Evolutionary conservation across 192 early-diverging fungal species (phyloP).

Genomic region (Chytriomyces sp.): DNA sequence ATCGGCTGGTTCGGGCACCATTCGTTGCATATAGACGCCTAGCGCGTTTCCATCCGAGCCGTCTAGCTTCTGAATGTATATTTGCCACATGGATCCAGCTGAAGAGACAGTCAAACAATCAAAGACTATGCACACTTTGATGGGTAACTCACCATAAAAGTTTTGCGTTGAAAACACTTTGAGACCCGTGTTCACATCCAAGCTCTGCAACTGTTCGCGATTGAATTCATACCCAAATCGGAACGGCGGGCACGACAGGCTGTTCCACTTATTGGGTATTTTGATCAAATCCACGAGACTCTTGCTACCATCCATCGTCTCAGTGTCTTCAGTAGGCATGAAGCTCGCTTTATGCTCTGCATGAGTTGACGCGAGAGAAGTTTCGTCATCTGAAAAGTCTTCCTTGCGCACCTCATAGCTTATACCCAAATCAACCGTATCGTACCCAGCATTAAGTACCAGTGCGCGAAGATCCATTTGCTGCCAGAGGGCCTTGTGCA

Average conservation of each 20-base stretch:
- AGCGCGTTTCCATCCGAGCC: constrained; percentile 21
- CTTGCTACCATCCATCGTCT: constrained; percentile 40
- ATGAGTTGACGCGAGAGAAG: background rate
- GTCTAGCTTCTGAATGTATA: constrained; percentile 41
- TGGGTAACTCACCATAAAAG: constrained; percentile 43
- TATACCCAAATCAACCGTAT: constrained; percentile 14
- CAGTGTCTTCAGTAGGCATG: constrained; percentile 40
- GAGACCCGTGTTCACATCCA: constrained; percentile 17
- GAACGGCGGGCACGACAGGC: background rate
- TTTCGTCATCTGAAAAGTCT: background rate
- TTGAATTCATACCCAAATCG: constrained; percentile 5
- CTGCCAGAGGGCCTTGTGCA: constrained; percentile 15
- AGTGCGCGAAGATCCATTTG: constrained; percentile 27
- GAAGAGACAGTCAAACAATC: too few species aligned
- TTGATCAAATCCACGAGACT: constrained; percentile 9
- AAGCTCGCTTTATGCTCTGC: background rate
- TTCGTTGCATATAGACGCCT: constrained; percentile 45
- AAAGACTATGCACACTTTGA: too few species aligned
- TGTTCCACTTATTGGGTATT: background rate
- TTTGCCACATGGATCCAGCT: constrained; percentile 43
- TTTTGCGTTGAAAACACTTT: constrained; percentile 21
- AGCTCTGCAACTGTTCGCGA: background rate
- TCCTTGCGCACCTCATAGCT: background rate
- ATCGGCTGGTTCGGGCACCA: constrained; percentile 7
- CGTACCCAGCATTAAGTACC: background rate